Conservation (phyloP, 2,329 filamentous ascomycete species). For the Alternaria sp. region DNA sequence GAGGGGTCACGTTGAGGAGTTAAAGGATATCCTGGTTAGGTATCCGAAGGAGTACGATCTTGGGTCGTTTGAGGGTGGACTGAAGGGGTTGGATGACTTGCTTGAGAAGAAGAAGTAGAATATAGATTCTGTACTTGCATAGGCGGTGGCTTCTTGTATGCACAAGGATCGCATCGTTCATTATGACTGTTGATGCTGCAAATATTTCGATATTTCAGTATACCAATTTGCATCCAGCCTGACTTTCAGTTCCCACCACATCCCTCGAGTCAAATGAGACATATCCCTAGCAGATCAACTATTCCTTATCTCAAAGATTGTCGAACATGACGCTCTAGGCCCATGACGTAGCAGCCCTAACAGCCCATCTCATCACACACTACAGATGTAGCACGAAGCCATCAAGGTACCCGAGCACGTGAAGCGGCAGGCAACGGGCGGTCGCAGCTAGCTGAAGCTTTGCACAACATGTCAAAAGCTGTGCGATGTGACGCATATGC, state of each 20-base stretch:
- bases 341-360: neutral
- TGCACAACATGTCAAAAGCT: neutral
- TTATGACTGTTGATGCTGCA: neutral
- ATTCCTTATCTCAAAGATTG: neutral
- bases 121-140: neutral
- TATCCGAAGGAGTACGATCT: constrained; percentile 96
- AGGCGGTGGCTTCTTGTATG: neutral
- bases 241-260: neutral
- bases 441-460: neutral
- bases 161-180: neutral
- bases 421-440: neutral
- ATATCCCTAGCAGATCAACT: neutral
- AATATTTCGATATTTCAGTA: neutral
- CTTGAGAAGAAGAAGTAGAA: constrained; percentile 28
- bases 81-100: constrained; percentile 65
- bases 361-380: neutral
- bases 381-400: neutral
- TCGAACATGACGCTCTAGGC: neutral
- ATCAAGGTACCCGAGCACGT: constrained; percentile 14
- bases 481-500: neutral
- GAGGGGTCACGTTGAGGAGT: constrained; percentile 75
- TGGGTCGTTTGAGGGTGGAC: constrained; percentile 76
- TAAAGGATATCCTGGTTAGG: constrained; percentile 79
- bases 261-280: neutral
- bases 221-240: neutral